phyloP scores from a whole-genome alignment of 2,329 filamentous ascomycete species.

The Chalaropsis ovoidea region DNA sequence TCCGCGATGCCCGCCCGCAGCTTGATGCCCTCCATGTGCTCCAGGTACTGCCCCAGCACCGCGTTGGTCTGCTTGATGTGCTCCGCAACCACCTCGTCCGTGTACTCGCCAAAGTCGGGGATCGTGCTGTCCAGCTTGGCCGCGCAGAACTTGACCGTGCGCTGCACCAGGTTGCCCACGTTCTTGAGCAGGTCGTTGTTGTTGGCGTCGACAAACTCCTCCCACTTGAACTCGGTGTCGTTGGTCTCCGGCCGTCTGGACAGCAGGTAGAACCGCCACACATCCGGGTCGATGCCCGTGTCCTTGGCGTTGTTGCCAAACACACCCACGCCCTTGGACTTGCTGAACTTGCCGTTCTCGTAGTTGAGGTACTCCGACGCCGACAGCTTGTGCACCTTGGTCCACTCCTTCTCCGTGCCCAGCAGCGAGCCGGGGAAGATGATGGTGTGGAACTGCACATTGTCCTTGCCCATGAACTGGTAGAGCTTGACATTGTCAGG shows the following conservation, averaged over 20 bases:
- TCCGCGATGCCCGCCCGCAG: slow-evolving; percentile 56
- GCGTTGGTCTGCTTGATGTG: slow-evolving; percentile 55
- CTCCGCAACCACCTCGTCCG: slow-evolving; percentile 44
- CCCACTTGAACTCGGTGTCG: slow-evolving; percentile 87
- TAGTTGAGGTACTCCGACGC: slow-evolving; percentile 84
- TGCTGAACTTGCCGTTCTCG: slow-evolving; percentile 84
- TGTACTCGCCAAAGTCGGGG: slow-evolving; percentile 48
- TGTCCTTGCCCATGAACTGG: slow-evolving; percentile 83
- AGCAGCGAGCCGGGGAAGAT: slow-evolving; percentile 85
- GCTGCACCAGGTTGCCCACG: slow-evolving; percentile 64
- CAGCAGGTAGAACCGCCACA: slow-evolving; percentile 90
- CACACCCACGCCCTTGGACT: slow-evolving; percentile 79
- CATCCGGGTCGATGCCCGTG: slow-evolving; percentile 70
- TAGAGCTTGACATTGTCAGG: slow-evolving; percentile 80
- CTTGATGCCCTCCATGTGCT: slow-evolving; percentile 60
- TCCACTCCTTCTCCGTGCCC: slow-evolving; percentile 78
- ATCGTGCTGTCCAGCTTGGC: slow-evolving; percentile 62
- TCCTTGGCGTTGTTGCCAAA: slow-evolving; percentile 85
- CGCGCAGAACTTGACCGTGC: slow-evolving; percentile 65
- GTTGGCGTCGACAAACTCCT: slow-evolving; percentile 69
- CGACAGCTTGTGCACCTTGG: slow-evolving; percentile 75
- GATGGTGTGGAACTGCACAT: slow-evolving; percentile 55
- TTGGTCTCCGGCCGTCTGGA: slow-evolving; percentile 74
- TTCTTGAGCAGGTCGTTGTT: slow-evolving; percentile 80
- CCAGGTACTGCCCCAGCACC: slow-evolving; percentile 55